Base-by-base conservation (phyloP, 2,329 filamentous ascomycete species). In the Raffaelea ambrosiae region DNA sequence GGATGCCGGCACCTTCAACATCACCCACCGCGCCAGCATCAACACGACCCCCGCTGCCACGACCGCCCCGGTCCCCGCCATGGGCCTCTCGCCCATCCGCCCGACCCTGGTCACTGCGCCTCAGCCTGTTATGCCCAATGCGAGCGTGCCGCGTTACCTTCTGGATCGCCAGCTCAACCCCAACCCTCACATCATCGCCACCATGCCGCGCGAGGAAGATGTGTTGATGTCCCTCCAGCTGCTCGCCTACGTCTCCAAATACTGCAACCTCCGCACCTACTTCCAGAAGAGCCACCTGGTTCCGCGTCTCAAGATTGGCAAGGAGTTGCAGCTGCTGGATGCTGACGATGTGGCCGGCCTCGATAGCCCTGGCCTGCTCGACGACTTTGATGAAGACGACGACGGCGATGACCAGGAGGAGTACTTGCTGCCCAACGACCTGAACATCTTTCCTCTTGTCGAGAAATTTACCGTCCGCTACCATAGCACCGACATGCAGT, bases 391-490 rank as follows among this genome's bases (percentile, higher is more conserved):
- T 4, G 45, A 47, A n/a, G 45, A 47, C 22, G 43, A 49, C 31
- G 39, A 49, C 14, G 20, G 20, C 8, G 35, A 43, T 55, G 3
- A 47, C 47, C 22, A 55, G 35, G 86, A 91, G 59, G 91, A 98
- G 64, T 97, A 95, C 61, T 70, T 94, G 22, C 76, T 95, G 8
- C 86, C 90, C 14, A 91, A 97, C 61, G 88, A 97, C 64, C 91
- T 95, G 68, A 98, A 98, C 67, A 95, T 98, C 55, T 98, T 98
- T 68, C 93, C 93, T 3, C 73, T 98, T 33, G 93, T 98, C 43
- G 93, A 98, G 67, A 97, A 96, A 66, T 98, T 97, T 63, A 98
- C 93, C 4, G 88, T 96, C 26, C 83, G 93, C 54, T 89, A 96
- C 61, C 88, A 96, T 67, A 89, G 87, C 54, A 87, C 88, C 51